Conservation (phyloP, 345 rosid genomes). For the Salix purpurea region DNA sequence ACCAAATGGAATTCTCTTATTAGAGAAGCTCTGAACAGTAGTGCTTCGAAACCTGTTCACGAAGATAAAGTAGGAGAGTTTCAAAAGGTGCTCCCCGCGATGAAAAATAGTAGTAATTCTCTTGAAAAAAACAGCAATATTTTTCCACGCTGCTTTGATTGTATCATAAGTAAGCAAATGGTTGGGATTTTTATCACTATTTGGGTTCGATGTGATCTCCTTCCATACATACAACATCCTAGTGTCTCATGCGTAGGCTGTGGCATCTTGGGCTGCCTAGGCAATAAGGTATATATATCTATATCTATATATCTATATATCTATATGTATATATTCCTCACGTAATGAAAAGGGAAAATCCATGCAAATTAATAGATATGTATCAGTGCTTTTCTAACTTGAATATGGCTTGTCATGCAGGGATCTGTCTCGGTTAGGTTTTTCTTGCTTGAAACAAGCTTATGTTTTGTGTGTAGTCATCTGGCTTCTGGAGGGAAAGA, state of each 20-base stretch:
- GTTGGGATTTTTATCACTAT: slow-evolving; percentile 86
- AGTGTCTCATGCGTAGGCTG: slow-evolving; percentile 92
- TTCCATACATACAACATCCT: slow-evolving; percentile 46
- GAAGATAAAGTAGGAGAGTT: slow-evolving; percentile 27
- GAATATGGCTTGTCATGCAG: slow-evolving; percentile 22
- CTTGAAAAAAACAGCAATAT: slow-evolving; percentile 25
- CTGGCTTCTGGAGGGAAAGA: slow-evolving; percentile 89
- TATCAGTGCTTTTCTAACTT: neutral
- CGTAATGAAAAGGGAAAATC: neutral
- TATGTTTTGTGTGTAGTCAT: slow-evolving; percentile 90
- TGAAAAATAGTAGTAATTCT: slow-evolving; percentile 8
- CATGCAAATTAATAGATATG: neutral
- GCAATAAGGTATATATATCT: slow-evolving; percentile 61
- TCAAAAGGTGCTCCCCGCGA: neutral
- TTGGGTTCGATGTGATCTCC: slow-evolving; percentile 71
- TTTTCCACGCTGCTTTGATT: slow-evolving; percentile 13
- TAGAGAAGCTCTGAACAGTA: slow-evolving; percentile 22
- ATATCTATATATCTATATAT: neutral
- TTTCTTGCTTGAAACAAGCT: slow-evolving; percentile 56
- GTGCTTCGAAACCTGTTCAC: neutral
- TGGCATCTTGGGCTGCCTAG: slow-evolving; percentile 95
- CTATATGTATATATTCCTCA: no score
- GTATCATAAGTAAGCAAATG: slow-evolving; percentile 80
- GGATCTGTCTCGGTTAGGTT: slow-evolving; percentile 89
- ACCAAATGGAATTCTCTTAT: slow-evolving; percentile 29